These are phyloP conservation scores for Phytomonas serpens DNA, from an alignment of 208 protist genomes.

Conservation along the genomic window DNA sequence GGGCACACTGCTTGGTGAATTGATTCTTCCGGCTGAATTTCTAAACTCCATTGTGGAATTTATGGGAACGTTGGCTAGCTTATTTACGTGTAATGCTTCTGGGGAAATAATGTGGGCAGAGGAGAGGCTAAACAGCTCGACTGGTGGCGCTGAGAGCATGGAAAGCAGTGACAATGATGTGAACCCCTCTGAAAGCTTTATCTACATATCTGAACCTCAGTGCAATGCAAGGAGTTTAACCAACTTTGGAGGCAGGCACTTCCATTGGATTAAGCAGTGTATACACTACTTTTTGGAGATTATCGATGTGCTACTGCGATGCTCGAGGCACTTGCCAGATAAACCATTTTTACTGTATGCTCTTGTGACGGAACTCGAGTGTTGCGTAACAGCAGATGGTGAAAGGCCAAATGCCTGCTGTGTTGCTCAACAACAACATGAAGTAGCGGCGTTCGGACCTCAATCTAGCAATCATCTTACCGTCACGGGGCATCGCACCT, in stretches of 20 bases:
- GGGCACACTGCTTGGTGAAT: not conserved
- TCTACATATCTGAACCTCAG: not conserved
- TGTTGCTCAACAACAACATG: not conserved
- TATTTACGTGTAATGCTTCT: not conserved
- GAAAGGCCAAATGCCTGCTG: not conserved
- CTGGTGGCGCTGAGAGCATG: not conserved
- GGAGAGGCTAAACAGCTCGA: not conserved
- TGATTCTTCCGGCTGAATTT: not conserved
- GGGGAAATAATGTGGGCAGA: not conserved
- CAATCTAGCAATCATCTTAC: not conserved
- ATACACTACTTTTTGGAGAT: slow-evolving; percentile 61
- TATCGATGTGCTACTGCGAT: slow-evolving; percentile 39
- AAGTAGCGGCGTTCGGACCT: not conserved
- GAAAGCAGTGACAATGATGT: not conserved
- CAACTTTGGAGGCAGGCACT: not conserved
- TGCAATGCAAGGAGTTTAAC: not conserved
- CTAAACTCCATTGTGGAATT: not conserved
- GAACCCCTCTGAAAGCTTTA: not conserved
- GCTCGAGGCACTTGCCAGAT: slow-evolving; percentile 22
- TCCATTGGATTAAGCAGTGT: slow-evolving; percentile 33
- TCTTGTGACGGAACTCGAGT: slow-evolving; percentile 10
- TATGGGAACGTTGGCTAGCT: not conserved
- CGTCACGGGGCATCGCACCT: not conserved
- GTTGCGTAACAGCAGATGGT: not conserved
- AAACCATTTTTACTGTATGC: slow-evolving; percentile 33